Evolutionary conservation across 2,329 filamentous ascomycete species (phyloP).

Genomic region (Pyrenophora teres): DNA sequence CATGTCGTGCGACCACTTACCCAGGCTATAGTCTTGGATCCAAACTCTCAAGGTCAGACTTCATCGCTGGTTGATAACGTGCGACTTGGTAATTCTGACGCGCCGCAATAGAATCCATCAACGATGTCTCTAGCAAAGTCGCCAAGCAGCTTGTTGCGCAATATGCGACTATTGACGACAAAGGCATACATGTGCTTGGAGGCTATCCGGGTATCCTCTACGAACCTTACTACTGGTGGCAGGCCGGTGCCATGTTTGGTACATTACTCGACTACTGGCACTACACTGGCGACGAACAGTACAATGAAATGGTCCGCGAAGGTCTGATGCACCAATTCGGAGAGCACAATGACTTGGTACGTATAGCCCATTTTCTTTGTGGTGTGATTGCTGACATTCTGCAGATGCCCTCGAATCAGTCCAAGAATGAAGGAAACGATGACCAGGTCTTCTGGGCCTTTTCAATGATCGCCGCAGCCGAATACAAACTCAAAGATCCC

Average conservation of each 20-base stretch:
- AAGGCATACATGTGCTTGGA: slow-evolving; percentile 46
- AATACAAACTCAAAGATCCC: slow-evolving; percentile 54
- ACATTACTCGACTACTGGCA: slow-evolving; percentile 83
- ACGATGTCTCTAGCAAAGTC: slow-evolving; percentile 51
- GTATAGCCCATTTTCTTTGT: neutral
- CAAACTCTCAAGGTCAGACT: slow-evolving; percentile 26
- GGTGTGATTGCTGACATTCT: slow-evolving; percentile 1
- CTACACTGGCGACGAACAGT: slow-evolving; percentile 74
- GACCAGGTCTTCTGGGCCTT: slow-evolving; percentile 65
- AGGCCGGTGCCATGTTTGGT: slow-evolving; percentile 72
- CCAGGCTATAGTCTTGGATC: slow-evolving; percentile 32
- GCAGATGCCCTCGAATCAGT: slow-evolving; percentile 43
- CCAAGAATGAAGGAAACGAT: slow-evolving; percentile 57
- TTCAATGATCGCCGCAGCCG: slow-evolving; percentile 61
- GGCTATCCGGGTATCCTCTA: slow-evolving; percentile 52
- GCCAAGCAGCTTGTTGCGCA: slow-evolving; percentile 57
- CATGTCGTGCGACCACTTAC: slow-evolving; percentile 25
- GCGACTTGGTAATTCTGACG: slow-evolving; percentile 1
- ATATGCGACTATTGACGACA: slow-evolving; percentile 57
- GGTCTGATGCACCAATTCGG: slow-evolving; percentile 42
- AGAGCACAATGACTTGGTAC: slow-evolving; percentile 34
- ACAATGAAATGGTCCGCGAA: slow-evolving; percentile 69
- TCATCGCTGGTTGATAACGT: neutral
- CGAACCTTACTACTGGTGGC: slow-evolving; percentile 68
- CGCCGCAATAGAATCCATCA: slow-evolving; percentile 50